phyloP scores from a whole-genome alignment of 805 yeast species.

The Schwanniomyces pseudopolymorphus region DNA sequence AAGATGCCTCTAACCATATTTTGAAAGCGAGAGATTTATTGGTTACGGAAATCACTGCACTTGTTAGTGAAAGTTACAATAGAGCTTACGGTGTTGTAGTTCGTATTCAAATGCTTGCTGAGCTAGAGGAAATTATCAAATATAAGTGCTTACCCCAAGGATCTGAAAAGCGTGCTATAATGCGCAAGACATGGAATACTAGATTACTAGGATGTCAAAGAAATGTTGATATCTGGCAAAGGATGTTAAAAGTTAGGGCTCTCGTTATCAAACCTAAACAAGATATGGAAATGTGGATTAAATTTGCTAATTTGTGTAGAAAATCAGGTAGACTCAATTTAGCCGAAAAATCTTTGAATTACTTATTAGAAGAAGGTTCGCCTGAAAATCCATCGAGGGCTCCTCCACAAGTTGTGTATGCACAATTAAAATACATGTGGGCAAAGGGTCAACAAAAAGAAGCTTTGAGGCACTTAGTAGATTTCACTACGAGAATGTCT shows the following conservation, averaged over 20 bases:
- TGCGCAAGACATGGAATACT: conserved; percentile 92
- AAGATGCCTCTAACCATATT: conserved; percentile 76
- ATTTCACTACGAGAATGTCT: conserved; percentile 88
- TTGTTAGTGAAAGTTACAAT: conserved; percentile 92
- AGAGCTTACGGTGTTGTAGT: conserved; percentile 97
- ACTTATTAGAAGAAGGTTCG: conserved; percentile 72
- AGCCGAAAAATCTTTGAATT: conserved; percentile 87
- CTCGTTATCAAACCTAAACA: conserved; percentile 92
- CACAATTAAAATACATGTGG: conserved; percentile 96
- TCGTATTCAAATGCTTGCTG: conserved; percentile 95
- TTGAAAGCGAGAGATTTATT: conserved; percentile 82
- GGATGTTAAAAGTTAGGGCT: conserved; percentile 90
- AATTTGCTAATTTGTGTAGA: conserved; percentile 93
- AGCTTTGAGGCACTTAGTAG: conserved; percentile 81
- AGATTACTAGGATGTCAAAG: conserved; percentile 91
- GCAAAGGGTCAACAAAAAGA: conserved; percentile 86
- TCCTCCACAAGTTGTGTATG: conserved; percentile 96
- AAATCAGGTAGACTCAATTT: conserved; percentile 89
- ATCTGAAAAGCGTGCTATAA: conserved; percentile 72
- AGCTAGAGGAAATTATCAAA: conserved; percentile 88
- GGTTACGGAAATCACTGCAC: conserved; percentile 90
- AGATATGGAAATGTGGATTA: conserved; percentile 97
- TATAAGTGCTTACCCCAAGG: conserved; percentile 84
- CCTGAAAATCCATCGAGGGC: conserved; percentile 69
- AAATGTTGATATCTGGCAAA: conserved; percentile 98